Evolutionary conservation across 306 rosid genomes (phyloP).

Genomic region (Hippophae rhamnoides): DNA sequence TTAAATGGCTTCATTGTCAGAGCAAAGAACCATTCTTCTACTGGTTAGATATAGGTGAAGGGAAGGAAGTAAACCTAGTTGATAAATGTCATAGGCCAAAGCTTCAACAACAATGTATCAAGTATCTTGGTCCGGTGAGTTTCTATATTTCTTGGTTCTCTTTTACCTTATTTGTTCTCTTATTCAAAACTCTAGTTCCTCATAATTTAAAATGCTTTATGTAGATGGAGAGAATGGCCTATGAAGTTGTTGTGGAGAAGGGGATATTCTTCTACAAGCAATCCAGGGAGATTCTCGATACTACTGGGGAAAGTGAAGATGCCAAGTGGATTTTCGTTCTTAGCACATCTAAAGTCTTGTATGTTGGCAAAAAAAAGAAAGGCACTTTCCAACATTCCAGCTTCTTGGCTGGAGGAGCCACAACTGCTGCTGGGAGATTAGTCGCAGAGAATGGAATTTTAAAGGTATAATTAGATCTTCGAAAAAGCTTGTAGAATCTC

Average conservation of each 20-base stretch:
- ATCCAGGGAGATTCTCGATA: constrained; percentile 64
- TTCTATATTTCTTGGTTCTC: constrained; percentile 13
- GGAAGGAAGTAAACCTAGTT: constrained; percentile 66
- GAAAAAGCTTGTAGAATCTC: background rate
- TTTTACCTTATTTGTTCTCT: constrained; percentile 2
- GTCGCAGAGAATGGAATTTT: constrained; percentile 71
- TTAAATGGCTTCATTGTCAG: constrained; percentile 82
- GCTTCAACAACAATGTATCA: constrained; percentile 91
- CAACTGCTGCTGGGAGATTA: constrained; percentile 94
- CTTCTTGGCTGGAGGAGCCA: constrained; percentile 99
- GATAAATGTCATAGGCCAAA: constrained; percentile 70
- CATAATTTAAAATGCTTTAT: constrained; percentile 16
- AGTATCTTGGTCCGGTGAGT: constrained; percentile 95
- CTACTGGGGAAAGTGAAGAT: constrained; percentile 32
- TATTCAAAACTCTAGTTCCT: background rate
- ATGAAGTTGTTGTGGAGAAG: constrained; percentile 71
- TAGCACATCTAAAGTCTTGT: constrained; percentile 73
- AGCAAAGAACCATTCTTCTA: constrained; percentile 95
- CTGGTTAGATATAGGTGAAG: constrained; percentile 99
- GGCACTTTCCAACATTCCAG: constrained; percentile 97
- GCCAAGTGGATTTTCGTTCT: constrained; percentile 96
- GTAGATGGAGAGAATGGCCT: constrained; percentile 86
- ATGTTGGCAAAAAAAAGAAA: constrained; percentile 83
- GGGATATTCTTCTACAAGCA: constrained; percentile 72
- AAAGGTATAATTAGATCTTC: constrained; percentile 41